Percentiles rank a stretch among this genome's conserved stretches.
Evolutionary conservation across 2,329 filamentous ascomycete genomes (phyloP).

Genomic region (Aureobasidium subglaciale): DNA sequence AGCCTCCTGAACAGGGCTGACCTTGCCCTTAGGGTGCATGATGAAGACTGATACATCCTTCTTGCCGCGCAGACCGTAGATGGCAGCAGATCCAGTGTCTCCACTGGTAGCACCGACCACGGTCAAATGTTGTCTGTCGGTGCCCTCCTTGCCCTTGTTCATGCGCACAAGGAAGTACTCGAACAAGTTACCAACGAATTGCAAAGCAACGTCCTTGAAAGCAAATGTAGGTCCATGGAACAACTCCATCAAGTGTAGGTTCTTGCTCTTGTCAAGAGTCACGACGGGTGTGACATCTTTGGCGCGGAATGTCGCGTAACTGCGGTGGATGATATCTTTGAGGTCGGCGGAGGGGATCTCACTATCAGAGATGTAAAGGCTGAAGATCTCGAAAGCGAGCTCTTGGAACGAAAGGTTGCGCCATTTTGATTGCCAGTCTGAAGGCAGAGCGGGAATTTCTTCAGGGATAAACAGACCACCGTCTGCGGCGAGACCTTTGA

Average conservation of each 20-base stretch:
- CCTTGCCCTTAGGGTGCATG: slow-evolving; percentile 81
- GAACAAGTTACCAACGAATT: slow-evolving; percentile 94
- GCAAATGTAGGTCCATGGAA: slow-evolving; percentile 95
- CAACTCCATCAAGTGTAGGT: slow-evolving; percentile 81
- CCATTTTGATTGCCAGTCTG: slow-evolving; percentile 64
- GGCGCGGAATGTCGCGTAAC: slow-evolving; percentile 83
- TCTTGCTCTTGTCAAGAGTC: slow-evolving; percentile 61
- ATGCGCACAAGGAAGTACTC: slow-evolving; percentile 75
- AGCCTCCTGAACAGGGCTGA: slow-evolving; percentile 86
- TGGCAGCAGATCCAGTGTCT: slow-evolving; percentile 88
- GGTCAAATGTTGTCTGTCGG: slow-evolving; percentile 70
- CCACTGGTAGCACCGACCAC: slow-evolving; percentile 83
- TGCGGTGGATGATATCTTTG: slow-evolving; percentile 72
- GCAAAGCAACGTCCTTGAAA: slow-evolving; percentile 91
- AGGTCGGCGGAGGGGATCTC: slow-evolving; percentile 80
- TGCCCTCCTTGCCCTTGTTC: slow-evolving; percentile 61
- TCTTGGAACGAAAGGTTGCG: slow-evolving; percentile 71
- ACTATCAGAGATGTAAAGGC: slow-evolving; percentile 72
- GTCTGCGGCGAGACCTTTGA: slow-evolving; percentile 81
- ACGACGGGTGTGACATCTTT: slow-evolving; percentile 71
- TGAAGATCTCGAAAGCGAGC: slow-evolving; percentile 77
- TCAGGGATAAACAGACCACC: slow-evolving; percentile 87
- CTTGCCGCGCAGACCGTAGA: slow-evolving; percentile 90
- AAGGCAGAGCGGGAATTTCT: slow-evolving; percentile 60
- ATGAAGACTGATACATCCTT: slow-evolving; percentile 97